phyloP scores from a whole-genome alignment of 805 yeast genomes.

The Wickerhamiella occidentalis region DNA sequence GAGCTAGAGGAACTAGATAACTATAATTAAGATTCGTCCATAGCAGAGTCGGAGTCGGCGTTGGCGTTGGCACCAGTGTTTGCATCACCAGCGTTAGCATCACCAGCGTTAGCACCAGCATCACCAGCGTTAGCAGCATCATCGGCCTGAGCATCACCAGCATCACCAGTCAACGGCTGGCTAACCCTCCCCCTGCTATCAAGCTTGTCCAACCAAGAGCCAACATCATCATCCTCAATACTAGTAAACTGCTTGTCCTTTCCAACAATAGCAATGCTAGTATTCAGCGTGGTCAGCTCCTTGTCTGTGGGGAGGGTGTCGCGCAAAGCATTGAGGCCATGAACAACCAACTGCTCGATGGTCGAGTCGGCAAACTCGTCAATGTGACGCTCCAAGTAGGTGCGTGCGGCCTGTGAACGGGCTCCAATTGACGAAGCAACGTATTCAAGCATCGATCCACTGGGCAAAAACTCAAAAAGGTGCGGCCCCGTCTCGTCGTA shows the following conservation, averaged over 20 bases:
- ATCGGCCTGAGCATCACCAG: not conserved
- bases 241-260: slow-evolving; percentile 58
- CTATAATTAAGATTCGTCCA: not conserved
- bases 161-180: slow-evolving; percentile 13
- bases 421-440: slow-evolving; percentile 96
- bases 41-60: no score
- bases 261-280: slow-evolving; percentile 91
- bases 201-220: slow-evolving; percentile 66
- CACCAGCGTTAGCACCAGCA: slow-evolving; percentile 17
- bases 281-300: slow-evolving; percentile 70
- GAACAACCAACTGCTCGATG: slow-evolving; percentile 65
- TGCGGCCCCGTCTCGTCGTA: slow-evolving; percentile 92
- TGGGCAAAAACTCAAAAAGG: slow-evolving; percentile 87
- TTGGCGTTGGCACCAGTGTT: not conserved
- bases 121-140: slow-evolving; percentile 15
- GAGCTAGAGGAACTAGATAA: no score
- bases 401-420: slow-evolving; percentile 95
- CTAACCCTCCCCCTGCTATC: slow-evolving; percentile 41
- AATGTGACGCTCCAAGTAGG: slow-evolving; percentile 79
- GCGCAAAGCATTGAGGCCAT: slow-evolving; percentile 80
- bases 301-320: slow-evolving; percentile 92
- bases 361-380: slow-evolving; percentile 50
- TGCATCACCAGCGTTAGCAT: not conserved
- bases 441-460: slow-evolving; percentile 85
- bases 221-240: slow-evolving; percentile 79